Base-by-base conservation (phyloP, 176 grass and related monocot species). In the Tillandsia leiboldiana region DNA sequence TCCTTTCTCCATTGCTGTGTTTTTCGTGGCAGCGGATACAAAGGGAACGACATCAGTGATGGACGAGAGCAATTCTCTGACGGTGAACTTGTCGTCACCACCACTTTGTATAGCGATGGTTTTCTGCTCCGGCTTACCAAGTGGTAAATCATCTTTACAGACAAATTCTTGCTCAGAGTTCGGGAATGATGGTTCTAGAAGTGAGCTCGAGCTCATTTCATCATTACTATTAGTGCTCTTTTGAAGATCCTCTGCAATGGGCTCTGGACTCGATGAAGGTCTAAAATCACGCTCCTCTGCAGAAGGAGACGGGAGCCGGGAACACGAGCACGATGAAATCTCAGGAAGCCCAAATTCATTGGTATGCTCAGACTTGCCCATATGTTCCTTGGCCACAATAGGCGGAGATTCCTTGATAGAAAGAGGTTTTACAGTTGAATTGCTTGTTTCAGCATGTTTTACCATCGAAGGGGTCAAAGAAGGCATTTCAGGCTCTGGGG, bases 51-150 rank as follows among this genome's bases (percentile, higher is more conserved):
- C 82, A 70, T 82, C 80, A 59, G 82, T 75, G 66, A 88, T 82
- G 20, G 90, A 79, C 54, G 90, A 94, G 69, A 94, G 87, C 49
- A 99, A 75, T 33, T 99, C 95, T 81, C 86, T 80, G 59, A 99
- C 95, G 29, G 84, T 88, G 74, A 90, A 94, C 78, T 88, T 90
- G 70, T 94, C 95, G 50, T 88, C 84, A n/a, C 84, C 90, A 73
- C 63, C 90, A 71, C 63, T 57, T 42, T 59, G 79, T 70, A 48
- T 72, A 72, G 51, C 23, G 65, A 71, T 75, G 52, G 23, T 71
- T 24, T 75, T 77, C 49, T 84, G 77, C 10, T 52, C 72, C 12
- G 66, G 59, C 51, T 78, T 69, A 63, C 65, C 66, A 47, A 68
- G 71, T 10, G 78, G 57, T 48, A 83, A 49, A 68, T 72, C 87